phyloP scores from a whole-genome alignment of 805 yeast genomes.

The Kuraishia hungarica region DNA sequence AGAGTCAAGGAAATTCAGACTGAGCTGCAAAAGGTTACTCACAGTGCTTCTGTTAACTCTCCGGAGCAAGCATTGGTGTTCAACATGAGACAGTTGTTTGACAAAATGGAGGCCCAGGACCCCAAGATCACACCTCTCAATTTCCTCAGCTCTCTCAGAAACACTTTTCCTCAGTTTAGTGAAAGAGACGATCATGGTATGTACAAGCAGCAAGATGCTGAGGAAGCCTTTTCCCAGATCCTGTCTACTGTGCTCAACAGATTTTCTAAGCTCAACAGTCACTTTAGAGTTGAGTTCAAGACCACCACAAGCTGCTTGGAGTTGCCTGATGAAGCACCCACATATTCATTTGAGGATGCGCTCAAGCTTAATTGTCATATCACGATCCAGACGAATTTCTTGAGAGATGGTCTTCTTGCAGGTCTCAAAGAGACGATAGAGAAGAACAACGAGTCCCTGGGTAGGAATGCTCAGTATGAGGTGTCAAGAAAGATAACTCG shows the following conservation, averaged over 20 bases:
- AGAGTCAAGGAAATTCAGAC: constrained; percentile 33
- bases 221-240: constrained; percentile 85
- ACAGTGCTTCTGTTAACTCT: constrained; percentile 13
- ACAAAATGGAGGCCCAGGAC: constrained; percentile 31
- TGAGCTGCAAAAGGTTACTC: constrained; percentile 15
- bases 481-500: constrained; percentile 55
- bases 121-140: constrained; percentile 56
- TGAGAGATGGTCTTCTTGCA: constrained; percentile 73
- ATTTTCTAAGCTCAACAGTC: constrained; percentile 43
- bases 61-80: constrained; percentile 18
- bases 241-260: constrained; percentile 40
- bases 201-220: constrained; percentile 96
- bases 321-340: constrained; percentile 36
- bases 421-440: constrained; percentile 72
- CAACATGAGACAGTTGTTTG: constrained; percentile 33
- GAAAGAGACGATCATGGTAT: constrained; percentile 66
- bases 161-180: constrained; percentile 78
- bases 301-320: constrained; percentile 55
- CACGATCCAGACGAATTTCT: constrained; percentile 72
- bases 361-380: constrained; percentile 86
- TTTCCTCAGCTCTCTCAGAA: constrained; percentile 58
- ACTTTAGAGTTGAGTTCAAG: constrained; percentile 59
- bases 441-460: constrained; percentile 65
- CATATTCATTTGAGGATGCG: constrained; percentile 44
- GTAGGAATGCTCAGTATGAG: constrained; percentile 62